Conservation (phyloP, 306 rosid genomes). For the Inga oerstediana region DNA sequence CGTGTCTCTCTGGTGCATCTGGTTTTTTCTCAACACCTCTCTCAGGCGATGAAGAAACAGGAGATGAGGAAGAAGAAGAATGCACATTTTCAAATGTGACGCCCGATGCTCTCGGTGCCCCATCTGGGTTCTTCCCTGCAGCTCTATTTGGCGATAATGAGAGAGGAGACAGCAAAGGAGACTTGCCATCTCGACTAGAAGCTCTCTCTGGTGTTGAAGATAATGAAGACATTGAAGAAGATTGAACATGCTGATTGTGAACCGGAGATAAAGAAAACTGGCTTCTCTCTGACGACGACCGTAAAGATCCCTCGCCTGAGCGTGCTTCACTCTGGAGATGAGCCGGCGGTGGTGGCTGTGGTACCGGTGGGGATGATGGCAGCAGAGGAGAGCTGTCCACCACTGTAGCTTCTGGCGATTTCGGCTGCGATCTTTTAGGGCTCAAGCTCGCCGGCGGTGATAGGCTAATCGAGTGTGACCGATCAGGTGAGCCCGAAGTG, state of each 20-base stretch:
- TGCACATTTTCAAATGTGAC: neutral
- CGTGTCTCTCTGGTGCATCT: neutral
- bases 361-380: slow-evolving; percentile 19
- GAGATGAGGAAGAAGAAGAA: slow-evolving; percentile 1
- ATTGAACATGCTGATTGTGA: slow-evolving; percentile 31
- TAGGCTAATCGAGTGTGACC: slow-evolving; percentile 40
- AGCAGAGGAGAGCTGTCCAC: slow-evolving; percentile 13
- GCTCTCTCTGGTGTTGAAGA: slow-evolving; percentile 41
- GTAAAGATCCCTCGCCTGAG: slow-evolving; percentile 25
- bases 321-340: neutral
- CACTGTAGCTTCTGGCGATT: slow-evolving; percentile 55
- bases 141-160: slow-evolving; percentile 20
- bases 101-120: neutral
- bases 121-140: slow-evolving; percentile 3
- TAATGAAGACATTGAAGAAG: slow-evolving; percentile 26
- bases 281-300: slow-evolving; percentile 36
- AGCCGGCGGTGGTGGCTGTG: slow-evolving; percentile 21
- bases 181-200: slow-evolving; percentile 22
- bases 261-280: slow-evolving; percentile 5
- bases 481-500: slow-evolving; percentile 55
- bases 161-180: slow-evolving; percentile 24
- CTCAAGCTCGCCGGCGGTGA: slow-evolving; percentile 52
- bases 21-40: neutral
- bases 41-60: neutral
- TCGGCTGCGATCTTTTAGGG: slow-evolving; percentile 47